Evolutionary conservation across 2,329 filamentous ascomycete genomes (phyloP).

Genomic region (Lasiodiplodia sp.): DNA sequence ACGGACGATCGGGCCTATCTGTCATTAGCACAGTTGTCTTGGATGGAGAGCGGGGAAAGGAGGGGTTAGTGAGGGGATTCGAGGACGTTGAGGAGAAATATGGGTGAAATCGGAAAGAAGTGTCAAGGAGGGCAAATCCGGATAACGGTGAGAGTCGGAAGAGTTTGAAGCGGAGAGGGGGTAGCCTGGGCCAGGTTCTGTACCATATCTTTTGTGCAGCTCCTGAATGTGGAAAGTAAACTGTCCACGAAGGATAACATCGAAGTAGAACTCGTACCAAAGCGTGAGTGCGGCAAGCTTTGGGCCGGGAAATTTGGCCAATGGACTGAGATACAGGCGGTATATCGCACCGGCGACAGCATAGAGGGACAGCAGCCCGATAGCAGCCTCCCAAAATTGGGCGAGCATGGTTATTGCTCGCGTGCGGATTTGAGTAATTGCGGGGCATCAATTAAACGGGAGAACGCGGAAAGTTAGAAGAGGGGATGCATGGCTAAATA

Average conservation of each 20-base stretch:
- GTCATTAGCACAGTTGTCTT: not conserved
- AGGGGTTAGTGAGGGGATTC: not conserved
- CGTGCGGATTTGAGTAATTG: not conserved
- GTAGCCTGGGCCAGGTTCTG: not conserved
- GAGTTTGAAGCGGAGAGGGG: not conserved
- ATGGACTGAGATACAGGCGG: constrained; percentile 36
- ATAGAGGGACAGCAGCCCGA: constrained; percentile 6
- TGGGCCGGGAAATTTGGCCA: constrained; percentile 37
- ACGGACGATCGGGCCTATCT: constrained; percentile 41
- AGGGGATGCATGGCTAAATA: constrained; percentile 8
- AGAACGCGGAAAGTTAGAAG: not conserved
- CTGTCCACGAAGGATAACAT: constrained; percentile 35
- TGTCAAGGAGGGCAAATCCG: not conserved
- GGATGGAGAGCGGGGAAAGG: constrained; percentile 1
- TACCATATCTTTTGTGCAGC: constrained; percentile 37
- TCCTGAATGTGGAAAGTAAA: constrained; percentile 36
- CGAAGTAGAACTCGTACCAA: constrained; percentile 39
- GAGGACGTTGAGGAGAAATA: constrained; percentile 8
- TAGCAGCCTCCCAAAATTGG: not conserved
- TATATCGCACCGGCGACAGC: constrained; percentile 30
- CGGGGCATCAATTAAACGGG: not conserved
- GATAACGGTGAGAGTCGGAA: constrained; percentile 11
- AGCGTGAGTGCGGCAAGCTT: constrained; percentile 38
- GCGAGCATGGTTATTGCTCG: not conserved
- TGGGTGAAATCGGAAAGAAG: constrained; percentile 3